Evolutionary conservation across 371 early-diverging fungal species (phyloP), one percentile per base, ranked within the genome.

Genomic region (Sporodiniella umbellata): DNA sequence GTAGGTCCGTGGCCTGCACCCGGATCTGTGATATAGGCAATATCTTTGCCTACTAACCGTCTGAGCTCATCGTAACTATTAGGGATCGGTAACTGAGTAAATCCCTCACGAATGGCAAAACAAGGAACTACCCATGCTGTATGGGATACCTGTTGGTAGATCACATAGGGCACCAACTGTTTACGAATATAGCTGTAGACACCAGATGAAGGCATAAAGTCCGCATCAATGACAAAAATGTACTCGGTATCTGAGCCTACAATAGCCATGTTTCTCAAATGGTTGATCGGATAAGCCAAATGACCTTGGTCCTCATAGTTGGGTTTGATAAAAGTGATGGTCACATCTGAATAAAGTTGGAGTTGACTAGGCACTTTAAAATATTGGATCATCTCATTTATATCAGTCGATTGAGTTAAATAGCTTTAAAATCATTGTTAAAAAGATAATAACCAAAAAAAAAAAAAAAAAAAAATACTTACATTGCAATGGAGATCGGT

Each of bases 11-110:
- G 83, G 0, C 86, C 86, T 26, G 79, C 69, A 12, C 79, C 68
- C 14, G 80, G 81, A 53, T 85, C 86, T 0, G 84, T 82, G n/a
- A 85, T 76, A 40, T 78, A 81, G 6, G 84, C 82, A 26, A 65
- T 56, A 14, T 64, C 70, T 2, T 67, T 45, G 7, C 58, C 51
- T 39, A 80, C 70, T 21, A 80, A 54, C 2, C 58, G 38, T 10
- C 68, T 54, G 14, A 82, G 50, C 10, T 80, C 80, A n/a, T 59
- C 47, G 42, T 72, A 61, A 1, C 68, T 66, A 4, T 64, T 53
- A n/a, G n/a, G n/a, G n/a, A n/a, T n/a, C 3, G 68, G 56, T 3
- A 65, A 17, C 19, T 62, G 51, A 4, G 42, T 48, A 45, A 62
- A 77, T 2, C 49, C 51, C 47, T 75, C 77, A 4, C 58, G 55